Conservation (phyloP, 2,329 filamentous ascomycete genomes). For the Penicillium verrucosum region DNA sequence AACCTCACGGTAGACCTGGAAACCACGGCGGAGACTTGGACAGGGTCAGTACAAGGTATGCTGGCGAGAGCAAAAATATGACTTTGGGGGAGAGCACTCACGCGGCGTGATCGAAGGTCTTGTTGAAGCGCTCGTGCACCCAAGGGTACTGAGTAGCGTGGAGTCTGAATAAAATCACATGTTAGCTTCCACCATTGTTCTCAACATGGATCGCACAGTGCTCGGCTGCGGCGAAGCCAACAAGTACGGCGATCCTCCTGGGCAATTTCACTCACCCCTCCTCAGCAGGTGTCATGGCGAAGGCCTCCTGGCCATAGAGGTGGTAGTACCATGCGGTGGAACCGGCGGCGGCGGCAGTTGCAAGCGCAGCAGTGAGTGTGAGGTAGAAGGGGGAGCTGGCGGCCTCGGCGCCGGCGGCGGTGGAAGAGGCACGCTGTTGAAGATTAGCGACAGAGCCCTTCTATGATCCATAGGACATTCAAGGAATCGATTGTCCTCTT, state of each 20-base stretch:
- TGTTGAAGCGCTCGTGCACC: conserved; percentile 87
- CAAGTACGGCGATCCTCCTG: conserved; percentile 15
- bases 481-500: conserved; percentile 29
- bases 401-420: conserved; percentile 64
- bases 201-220: conserved; percentile 22
- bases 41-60: background rate
- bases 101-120: conserved; percentile 96
- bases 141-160: conserved; percentile 91
- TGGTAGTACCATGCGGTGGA: conserved; percentile 97
- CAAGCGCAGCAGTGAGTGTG: conserved; percentile 81
- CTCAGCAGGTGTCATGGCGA: conserved; percentile 89
- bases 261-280: conserved; percentile 76
- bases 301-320: conserved; percentile 82
- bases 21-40: conserved; percentile 87
- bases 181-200: conserved; percentile 23
- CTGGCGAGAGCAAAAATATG: background rate
- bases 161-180: conserved; percentile 58
- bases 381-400: conserved; percentile 73
- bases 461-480: conserved; percentile 27
- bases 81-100: conserved; percentile 54
- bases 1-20: conserved; percentile 98
- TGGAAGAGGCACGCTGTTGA: conserved; percentile 65
- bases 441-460: conserved; percentile 31
- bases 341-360: conserved; percentile 80
- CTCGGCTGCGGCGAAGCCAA: conserved; percentile 23